A percentile compares a stretch with the other conserved stretches of the same genome.
Conservation (phyloP, 345 rosid genomes). For the Chamaenerion angustifolium region DNA sequence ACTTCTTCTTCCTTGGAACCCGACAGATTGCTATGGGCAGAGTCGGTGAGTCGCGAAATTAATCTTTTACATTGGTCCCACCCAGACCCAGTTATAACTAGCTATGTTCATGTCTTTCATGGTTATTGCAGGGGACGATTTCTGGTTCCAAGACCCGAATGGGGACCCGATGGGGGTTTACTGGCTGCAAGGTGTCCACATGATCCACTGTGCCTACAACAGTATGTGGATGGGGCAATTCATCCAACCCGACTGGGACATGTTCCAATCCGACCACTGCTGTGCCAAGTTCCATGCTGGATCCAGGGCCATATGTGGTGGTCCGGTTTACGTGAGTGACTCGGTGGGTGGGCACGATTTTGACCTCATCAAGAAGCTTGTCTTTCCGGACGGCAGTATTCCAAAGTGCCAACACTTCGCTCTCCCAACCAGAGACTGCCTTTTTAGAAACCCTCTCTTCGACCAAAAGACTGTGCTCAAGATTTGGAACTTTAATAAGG, state of each 20-base stretch:
- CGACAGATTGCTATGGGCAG: slow-evolving; percentile 70
- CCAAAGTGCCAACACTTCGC: slow-evolving; percentile 68
- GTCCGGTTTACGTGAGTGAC: slow-evolving; percentile 76
- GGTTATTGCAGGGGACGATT: slow-evolving; percentile 56
- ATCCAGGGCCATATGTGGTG: slow-evolving; percentile 80
- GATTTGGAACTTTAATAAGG: slow-evolving; percentile 87
- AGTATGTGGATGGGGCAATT: slow-evolving; percentile 91
- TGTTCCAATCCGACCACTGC: slow-evolving; percentile 85
- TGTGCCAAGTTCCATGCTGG: slow-evolving; percentile 86
- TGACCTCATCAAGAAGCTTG: slow-evolving; percentile 56
- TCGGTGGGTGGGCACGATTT: slow-evolving; percentile 60
- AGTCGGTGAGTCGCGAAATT: slow-evolving; percentile 44
- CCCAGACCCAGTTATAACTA: too few relatives aligned
- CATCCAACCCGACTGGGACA: slow-evolving; percentile 92
- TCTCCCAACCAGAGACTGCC: slow-evolving; percentile 78
- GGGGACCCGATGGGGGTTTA: slow-evolving; percentile 84
- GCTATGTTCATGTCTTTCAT: too few relatives aligned
- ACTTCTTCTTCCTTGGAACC: slow-evolving; percentile 81
- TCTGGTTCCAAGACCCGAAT: slow-evolving; percentile 87
- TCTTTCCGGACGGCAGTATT: slow-evolving; percentile 62
- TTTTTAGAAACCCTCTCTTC: slow-evolving; percentile 68
- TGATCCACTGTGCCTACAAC: slow-evolving; percentile 87
- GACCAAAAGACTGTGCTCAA: slow-evolving; percentile 62
- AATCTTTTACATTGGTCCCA: too few relatives aligned
- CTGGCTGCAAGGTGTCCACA: slow-evolving; percentile 87